Percentiles rank a stretch among this genome's conserved stretches.
Conservation (phyloP, 768 basidiomycete species). For the Lentinula aciculospora region DNA sequence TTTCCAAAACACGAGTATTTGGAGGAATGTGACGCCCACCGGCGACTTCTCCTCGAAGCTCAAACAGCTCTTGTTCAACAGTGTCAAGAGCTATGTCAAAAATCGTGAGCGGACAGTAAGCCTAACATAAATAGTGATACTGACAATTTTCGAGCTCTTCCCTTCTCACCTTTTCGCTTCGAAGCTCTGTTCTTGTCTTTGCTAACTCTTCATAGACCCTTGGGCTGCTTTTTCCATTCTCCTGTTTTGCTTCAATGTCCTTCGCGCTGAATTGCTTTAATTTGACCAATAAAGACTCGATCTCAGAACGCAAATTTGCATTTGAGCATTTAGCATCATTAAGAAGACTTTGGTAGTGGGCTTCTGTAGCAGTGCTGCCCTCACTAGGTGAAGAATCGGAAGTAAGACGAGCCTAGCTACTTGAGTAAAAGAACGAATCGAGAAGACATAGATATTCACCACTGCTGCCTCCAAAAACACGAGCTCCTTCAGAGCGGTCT, state of each 20-base stretch:
- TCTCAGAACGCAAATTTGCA: not conserved
- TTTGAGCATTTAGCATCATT: not conserved
- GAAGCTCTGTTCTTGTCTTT: not conserved
- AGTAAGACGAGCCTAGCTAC: not conserved
- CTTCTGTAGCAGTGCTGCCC: not conserved
- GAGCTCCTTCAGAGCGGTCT: not conserved
- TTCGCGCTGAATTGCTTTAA: not conserved
- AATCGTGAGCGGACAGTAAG: slow-evolving; percentile 12
- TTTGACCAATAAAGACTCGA: not conserved
- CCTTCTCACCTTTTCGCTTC: not conserved
- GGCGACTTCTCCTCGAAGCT: slow-evolving; percentile 71
- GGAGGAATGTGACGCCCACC: slow-evolving; percentile 73
- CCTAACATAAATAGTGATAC: not conserved
- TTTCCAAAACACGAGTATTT: slow-evolving; percentile 57
- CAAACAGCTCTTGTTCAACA: slow-evolving; percentile 77
- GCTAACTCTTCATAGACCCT: not conserved
- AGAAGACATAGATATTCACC: not conserved
- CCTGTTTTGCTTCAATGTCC: not conserved
- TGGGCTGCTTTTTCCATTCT: not conserved
- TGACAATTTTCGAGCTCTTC: slow-evolving; percentile 1
- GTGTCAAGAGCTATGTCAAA: slow-evolving; percentile 52
- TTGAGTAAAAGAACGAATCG: not conserved
- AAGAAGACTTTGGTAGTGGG: not conserved
- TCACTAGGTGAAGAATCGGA: not conserved
- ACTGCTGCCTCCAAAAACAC: not conserved